Base-by-base conservation (phyloP, 192 early-diverging fungal genomes). In the Dispira simplex region DNA sequence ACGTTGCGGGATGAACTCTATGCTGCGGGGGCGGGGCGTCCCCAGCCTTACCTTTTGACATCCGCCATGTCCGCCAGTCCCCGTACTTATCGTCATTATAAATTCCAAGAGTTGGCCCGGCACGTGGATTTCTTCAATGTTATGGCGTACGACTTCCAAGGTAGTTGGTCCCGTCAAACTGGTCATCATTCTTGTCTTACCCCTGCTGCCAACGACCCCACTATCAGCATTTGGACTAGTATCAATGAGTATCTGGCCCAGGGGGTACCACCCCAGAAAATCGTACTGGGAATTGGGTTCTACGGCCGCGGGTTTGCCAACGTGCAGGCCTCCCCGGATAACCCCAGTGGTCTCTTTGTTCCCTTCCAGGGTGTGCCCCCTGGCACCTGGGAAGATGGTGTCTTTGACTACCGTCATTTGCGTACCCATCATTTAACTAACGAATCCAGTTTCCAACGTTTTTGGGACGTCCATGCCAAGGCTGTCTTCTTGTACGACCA, bases 251-350 rank as follows among this genome's bases (percentile, higher is more conserved):
- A 85, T 67, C 67, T 92, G 16, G 27, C 53, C 16, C 72, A 77
- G 26, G 92, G 93, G 6, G 85, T 95, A 21, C 90, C 90, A 3
- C 68, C 88, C 0, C 67, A 81, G 46, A 97, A 97, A 66, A 66
- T 99, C 28, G 85, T 94, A 1, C 78, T 98, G 56, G 97, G 97
- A 14, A 83, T 89, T 47, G 90, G 90, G 25, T 80, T 92, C 66
- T 99, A 96, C 74, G 93, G 90, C 3, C 81, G 97, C n/a, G 90
- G 83, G 4, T 99, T 99, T 73, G 77, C 80, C 63, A 89, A 90
- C 63, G 93, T 93, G 10, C 70, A 78, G 62, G 77, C 76, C 18
- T 46, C 69, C n/a, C 67, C 66, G 11, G 59, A 62, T 45, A 65
- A 70, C n/a, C 75, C 82, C 25, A 68, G 23, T 11, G 88, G 88